Evolutionary conservation across 371 early-diverging fungal species (phyloP).

Genomic region (Rhizomucor miehei): DNA sequence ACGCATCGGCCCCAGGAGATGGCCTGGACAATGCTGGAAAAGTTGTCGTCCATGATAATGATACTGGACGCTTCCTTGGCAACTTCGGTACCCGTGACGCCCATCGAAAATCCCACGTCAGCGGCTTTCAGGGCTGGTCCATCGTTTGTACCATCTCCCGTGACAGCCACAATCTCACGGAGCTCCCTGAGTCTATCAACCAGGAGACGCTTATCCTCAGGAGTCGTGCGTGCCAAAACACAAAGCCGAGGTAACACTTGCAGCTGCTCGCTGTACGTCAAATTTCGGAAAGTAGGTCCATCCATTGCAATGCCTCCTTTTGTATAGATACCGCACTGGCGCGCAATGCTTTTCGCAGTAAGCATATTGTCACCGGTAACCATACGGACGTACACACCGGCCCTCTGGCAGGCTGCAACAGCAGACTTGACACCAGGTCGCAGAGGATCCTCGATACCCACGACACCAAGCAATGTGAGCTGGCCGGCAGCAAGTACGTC

Average conservation of each 20-base stretch:
- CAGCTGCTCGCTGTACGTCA: conserved; percentile 52
- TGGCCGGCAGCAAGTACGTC: conserved; percentile 39
- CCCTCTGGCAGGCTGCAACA: conserved; percentile 61
- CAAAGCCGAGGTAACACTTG: conserved; percentile 63
- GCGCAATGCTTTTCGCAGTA: conserved; percentile 72
- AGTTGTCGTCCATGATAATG: conserved; percentile 79
- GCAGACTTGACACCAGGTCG: conserved; percentile 66
- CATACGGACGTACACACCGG: conserved; percentile 81
- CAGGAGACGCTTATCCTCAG: conserved; percentile 68
- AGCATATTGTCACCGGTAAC: conserved; percentile 77
- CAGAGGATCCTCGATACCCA: conserved; percentile 74
- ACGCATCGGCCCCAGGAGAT: conserved; percentile 77
- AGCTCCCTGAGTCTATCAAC: conserved; percentile 60
- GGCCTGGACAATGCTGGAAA: conserved; percentile 69
- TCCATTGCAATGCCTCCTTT: conserved; percentile 63
- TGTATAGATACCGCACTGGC: conserved; percentile 64
- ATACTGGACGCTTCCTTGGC: conserved; percentile 76
- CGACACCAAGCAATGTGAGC: conserved; percentile 53
- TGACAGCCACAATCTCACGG: conserved; percentile 73
- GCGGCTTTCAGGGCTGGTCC: conserved; percentile 74
- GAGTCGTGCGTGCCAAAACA: conserved; percentile 69
- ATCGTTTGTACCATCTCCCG: conserved; percentile 77
- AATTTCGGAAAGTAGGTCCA: conserved; percentile 62
- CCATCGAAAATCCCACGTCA: conserved; percentile 80
- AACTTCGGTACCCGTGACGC: conserved; percentile 77